Conservation (phyloP, 495 filamentous ascomycete species). For the Penicillium cinerascens region DNA sequence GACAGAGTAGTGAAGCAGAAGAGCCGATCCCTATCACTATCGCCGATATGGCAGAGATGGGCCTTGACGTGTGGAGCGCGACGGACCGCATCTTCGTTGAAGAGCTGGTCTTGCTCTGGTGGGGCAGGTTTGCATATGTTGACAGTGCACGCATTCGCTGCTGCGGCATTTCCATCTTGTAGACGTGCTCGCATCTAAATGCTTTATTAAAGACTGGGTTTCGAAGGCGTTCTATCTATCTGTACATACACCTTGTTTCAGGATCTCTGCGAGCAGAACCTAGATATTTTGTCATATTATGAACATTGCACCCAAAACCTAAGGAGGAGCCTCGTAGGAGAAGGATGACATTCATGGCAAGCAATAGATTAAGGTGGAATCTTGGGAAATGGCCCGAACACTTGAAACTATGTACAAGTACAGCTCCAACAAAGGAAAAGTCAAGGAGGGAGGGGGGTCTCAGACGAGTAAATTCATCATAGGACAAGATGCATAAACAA, state of each 20-base stretch:
- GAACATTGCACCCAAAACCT: background rate
- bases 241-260: background rate
- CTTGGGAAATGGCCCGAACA: background rate
- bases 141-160: constrained; percentile 71
- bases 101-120: constrained; percentile 66
- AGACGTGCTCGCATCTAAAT: constrained; percentile 10
- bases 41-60: constrained; percentile 74
- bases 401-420: background rate
- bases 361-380: background rate
- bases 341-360: background rate
- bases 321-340: background rate
- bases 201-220: background rate
- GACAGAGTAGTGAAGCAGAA: constrained; percentile 1
- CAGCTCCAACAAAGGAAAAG: background rate
- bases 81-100: constrained; percentile 69
- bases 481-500: background rate
- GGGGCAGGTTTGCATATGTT: constrained; percentile 64
- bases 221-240: background rate
- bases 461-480: background rate
- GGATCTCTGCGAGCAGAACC: background rate
- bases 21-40: constrained; percentile 55
- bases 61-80: constrained; percentile 82
- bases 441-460: background rate
- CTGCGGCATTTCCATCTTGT: constrained; percentile 79
- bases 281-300: background rate